Base-by-base conservation (phyloP, 805 yeast genomes). In the Yarrowia porcina region DNA sequence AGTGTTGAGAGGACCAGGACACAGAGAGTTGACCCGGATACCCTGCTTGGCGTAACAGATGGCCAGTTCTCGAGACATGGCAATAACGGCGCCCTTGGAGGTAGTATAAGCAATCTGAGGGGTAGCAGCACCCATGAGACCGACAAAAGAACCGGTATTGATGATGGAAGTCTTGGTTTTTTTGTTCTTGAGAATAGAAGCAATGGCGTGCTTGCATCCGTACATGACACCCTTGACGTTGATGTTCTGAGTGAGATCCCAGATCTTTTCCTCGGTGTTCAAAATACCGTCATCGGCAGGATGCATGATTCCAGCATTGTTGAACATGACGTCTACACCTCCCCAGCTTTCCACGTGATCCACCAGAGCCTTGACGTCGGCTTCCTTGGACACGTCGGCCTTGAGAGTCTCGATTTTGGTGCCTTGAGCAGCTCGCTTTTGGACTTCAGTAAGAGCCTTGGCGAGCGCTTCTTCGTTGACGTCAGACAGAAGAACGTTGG, bases 401-500 rank as follows among this genome's bases (percentile, higher is more conserved):
- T 65, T 66, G 44, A 64, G 63, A 57, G 59, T 62, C 59, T 66
- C 71, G 59, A 89, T 89, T 74, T 90, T 89, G 71, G 87, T 89
- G 32, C 84, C 86, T 64, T 86, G 83, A 18, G 96, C 96, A 60
- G 80, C 82, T 65, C 85, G 86, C 72, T 86, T 91, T 30, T 82
- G 77, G 20, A 88, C 96, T 47, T 84, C 87, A 20, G 77, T 71
- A 35, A 79, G 71, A 2, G 97, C 91, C 72, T 88, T 88, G 68
- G 77, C 82, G 12, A 73, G 65, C 3, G 67, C 71, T 20, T 63
- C 66, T 18, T 67, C 71, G 63, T 72, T 72, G 70, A 90, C 87
- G 73, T 91, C 97, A 68, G 90, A 89, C 41, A 90, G 88, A 41
- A 91, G 89, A 66, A 90, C 93, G 75, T 86, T 88, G 41, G 97